phyloP scores from a whole-genome alignment of 805 yeast species.

The Schwanniomyces polymorphus region DNA sequence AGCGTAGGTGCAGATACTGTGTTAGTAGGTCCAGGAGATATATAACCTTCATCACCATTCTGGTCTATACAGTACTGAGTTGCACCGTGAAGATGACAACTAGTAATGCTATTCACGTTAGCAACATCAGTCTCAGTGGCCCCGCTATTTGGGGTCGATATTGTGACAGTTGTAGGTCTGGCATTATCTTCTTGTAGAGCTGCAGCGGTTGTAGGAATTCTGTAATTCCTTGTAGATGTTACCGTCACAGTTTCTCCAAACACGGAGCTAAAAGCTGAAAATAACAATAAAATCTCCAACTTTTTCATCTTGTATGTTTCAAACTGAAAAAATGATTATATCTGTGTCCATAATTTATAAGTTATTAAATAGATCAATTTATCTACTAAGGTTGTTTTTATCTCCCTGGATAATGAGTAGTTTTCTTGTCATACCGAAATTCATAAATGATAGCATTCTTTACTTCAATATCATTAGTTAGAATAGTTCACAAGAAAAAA shows the following conservation, averaged over 20 bases:
- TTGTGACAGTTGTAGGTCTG: not conserved
- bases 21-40: slow-evolving; percentile 16
- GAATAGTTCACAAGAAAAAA: no score
- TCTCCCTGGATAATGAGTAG: not conserved
- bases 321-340: not conserved
- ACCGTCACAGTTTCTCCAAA: slow-evolving; percentile 5
- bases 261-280: not conserved
- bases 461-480: no score
- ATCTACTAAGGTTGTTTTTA: not conserved
- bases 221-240: slow-evolving; percentile 6
- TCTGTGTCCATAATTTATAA: no score
- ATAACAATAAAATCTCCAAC: not conserved
- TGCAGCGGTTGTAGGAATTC: not conserved
- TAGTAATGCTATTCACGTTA: slow-evolving; percentile 9
- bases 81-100: slow-evolving; percentile 21
- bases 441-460: not conserved
- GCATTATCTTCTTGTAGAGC: not conserved
- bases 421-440: not conserved
- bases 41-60: slow-evolving; percentile 20
- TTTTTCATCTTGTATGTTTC: not conserved
- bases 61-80: slow-evolving; percentile 17
- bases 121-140: not conserved
- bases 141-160: not conserved
- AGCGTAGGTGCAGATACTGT: slow-evolving; percentile 9
- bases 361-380: not conserved